These are phyloP conservation scores for Handroanthus guayacan DNA, from an alignment of 257 asterid species.

Conservation along the genomic window DNA sequence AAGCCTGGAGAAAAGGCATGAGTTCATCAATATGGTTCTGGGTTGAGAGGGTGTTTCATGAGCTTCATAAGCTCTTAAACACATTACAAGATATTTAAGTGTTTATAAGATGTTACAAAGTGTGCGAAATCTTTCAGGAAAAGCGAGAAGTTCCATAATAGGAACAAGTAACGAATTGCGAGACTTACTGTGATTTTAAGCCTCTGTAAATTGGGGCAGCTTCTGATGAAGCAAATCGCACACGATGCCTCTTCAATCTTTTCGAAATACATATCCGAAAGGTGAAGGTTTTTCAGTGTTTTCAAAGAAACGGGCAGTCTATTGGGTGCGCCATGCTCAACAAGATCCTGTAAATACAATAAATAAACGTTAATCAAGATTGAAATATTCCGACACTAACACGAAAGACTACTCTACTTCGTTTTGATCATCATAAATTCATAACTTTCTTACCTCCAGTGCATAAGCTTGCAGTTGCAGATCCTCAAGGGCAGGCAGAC, in stretches of 20 bases:
- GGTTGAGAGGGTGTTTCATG: neutral
- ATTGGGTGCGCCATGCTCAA: slow-evolving; percentile 57
- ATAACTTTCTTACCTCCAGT: slow-evolving; percentile 56
- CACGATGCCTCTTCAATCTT: slow-evolving; percentile 55
- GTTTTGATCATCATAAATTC: neutral
- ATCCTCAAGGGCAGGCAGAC: slow-evolving; percentile 54
- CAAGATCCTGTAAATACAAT: slow-evolving; percentile 54
- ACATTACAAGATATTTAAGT: no score
- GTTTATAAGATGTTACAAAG: no score
- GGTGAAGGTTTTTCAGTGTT: slow-evolving; percentile 50
- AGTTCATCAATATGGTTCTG: slow-evolving; percentile 8
- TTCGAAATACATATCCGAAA: slow-evolving; percentile 55
- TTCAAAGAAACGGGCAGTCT: slow-evolving; percentile 47
- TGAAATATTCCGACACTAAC: neutral
- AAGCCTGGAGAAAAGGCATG: slow-evolving; percentile 42
- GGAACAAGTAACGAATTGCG: neutral
- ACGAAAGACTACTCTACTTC: neutral
- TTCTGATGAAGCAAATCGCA: slow-evolving; percentile 64
- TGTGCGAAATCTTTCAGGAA: no score
- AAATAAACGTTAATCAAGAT: neutral
- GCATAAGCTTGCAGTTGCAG: slow-evolving; percentile 55
- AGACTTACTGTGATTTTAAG: slow-evolving; percentile 58
- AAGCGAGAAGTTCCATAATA: neutral
- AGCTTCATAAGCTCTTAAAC: no score
- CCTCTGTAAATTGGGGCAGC: slow-evolving; percentile 57